Conservation (phyloP, 768 basidiomycete species). For the Lactarius sp. region DNA sequence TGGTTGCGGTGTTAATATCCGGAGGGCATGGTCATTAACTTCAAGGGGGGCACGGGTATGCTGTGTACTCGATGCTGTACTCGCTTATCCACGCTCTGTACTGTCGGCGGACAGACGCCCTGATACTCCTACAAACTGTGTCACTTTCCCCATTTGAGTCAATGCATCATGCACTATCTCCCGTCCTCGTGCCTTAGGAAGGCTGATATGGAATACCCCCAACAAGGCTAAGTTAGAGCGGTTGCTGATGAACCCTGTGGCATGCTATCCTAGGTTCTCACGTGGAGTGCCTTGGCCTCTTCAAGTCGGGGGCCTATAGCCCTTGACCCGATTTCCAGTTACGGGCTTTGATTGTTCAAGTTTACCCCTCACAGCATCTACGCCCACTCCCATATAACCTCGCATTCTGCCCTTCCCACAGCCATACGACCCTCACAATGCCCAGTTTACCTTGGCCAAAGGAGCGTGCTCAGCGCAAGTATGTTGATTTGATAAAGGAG, state of each 20-base stretch:
- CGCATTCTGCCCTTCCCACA: not conserved
- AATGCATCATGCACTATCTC: no score
- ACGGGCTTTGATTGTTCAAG: not conserved
- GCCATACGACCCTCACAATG: not conserved
- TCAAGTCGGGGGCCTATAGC: not conserved
- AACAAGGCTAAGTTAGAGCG: not conserved
- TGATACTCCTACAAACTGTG: no score
- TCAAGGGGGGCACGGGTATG: no score
- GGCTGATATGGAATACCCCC: not conserved
- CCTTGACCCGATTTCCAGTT: not conserved
- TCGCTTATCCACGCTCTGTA: no score
- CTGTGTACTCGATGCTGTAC: no score
- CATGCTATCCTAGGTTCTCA: not conserved
- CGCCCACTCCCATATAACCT: not conserved
- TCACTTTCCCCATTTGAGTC: not conserved
- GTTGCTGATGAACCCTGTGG: not conserved
- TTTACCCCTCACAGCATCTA: not conserved
- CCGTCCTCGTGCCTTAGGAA: not conserved
- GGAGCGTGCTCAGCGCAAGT: conserved; percentile 15
- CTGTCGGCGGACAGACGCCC: no score
- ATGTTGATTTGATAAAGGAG: conserved; percentile 12
- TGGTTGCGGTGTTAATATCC: no score
- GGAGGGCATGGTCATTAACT: no score
- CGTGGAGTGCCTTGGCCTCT: no score
- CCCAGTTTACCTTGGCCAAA: not conserved